Percentiles rank a stretch among this genome's conserved stretches.
Conservation (phyloP, 2,329 filamentous ascomycete genomes). For the Geosmithia morbida region DNA sequence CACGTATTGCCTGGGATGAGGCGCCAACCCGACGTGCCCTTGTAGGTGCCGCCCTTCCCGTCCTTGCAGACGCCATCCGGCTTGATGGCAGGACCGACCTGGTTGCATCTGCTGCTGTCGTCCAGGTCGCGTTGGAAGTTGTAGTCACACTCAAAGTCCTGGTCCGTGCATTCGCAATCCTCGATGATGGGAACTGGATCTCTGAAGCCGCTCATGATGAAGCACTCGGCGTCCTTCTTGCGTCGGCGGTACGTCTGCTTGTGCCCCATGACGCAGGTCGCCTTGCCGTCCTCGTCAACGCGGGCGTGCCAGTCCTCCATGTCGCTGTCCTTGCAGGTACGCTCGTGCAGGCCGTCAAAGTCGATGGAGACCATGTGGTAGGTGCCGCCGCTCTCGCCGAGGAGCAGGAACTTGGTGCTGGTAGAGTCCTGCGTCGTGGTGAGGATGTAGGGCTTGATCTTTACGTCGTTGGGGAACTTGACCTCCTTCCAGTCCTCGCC, state of each 20-base stretch:
- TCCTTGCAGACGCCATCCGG: conserved; percentile 62
- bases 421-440: conserved; percentile 90
- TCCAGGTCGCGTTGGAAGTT: conserved; percentile 59
- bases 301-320: conserved; percentile 85
- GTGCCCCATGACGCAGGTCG: conserved; percentile 91
- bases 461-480: conserved; percentile 50
- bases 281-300: conserved; percentile 62
- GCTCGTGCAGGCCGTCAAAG: conserved; percentile 68
- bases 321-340: conserved; percentile 62
- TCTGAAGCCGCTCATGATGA: conserved; percentile 74
- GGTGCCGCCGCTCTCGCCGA: conserved; percentile 43
- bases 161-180: conserved; percentile 65
- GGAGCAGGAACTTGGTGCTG: conserved; percentile 75
- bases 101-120: conserved; percentile 55
- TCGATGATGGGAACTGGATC: conserved; percentile 57
- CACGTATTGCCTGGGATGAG: conserved; percentile 77
- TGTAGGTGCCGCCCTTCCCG: conserved; percentile 55
- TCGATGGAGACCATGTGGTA: conserved; percentile 64
- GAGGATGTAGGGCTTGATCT: conserved; percentile 57
- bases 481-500: conserved; percentile 68
- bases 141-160: conserved; percentile 93
- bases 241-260: conserved; percentile 76
- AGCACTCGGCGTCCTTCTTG: conserved; percentile 80
- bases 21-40: conserved; percentile 79
- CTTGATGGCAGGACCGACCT: conserved; percentile 43